Evolutionary conservation across 2,329 filamentous ascomycete species (phyloP), one percentile per base, ranked within the genome.

Genomic region (Alternaria sp.): DNA sequence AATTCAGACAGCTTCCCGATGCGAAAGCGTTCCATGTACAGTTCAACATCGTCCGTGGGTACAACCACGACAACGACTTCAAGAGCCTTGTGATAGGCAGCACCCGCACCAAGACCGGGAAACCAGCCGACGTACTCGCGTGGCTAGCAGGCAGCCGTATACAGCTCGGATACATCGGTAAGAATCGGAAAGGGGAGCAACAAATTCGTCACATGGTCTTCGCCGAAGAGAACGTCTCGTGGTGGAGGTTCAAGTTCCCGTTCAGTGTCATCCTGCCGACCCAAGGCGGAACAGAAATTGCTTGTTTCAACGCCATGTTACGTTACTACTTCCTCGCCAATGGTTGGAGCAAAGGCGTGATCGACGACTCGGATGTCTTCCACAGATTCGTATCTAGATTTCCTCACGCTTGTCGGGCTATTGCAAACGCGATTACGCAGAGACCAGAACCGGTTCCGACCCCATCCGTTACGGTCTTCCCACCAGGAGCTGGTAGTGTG

Each of bases 111-210:
- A 46, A 46, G 4, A 46, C 19, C 1, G 2, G 19, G 1, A 23
- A 25, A 7, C 44, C 8, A 1, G 12, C 1, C 0, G 44, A 21
- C 2, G 0, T 46, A 4, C 1, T 46, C 2, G 44, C 44, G 1
- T 46, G 44, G 44, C 44, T 46, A 9, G 17, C 19, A 46, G 44
- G 44, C 5, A 15, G 3, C 44, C 19, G 44, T 6, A 45, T 45
- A 13, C 17, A 13, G 12, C 11, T 45, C 19, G 44, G 19, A 6
- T 23, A 45, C 3, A 46, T 46, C 9, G 19, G 44, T 0, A 46
- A 46, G 44, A 46, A 46, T 1, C 19, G 19, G 19, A 44, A 44
- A 6, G 17, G 17, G 3, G 43, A 44, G 43, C n/a, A 9, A 21
- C 11, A 44, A 12, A 21, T 44, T 12, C 40, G 17, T 10, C 40